Evolutionary conservation across 345 rosid species (phyloP).

Genomic region (Streptanthus diversifolius): DNA sequence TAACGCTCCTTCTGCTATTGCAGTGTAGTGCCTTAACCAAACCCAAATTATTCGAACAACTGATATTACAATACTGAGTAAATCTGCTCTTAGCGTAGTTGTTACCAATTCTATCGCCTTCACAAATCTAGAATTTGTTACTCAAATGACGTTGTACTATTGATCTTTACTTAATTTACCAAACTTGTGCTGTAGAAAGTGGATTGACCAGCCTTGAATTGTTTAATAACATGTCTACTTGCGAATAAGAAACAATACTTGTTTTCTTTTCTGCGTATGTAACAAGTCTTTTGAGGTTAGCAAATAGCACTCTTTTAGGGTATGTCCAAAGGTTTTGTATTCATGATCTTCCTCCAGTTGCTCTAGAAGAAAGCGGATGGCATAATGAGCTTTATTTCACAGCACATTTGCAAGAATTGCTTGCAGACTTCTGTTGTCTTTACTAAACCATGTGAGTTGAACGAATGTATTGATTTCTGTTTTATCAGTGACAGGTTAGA

Average conservation of each 20-base stretch:
- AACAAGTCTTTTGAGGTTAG: neutral
- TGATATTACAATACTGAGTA: neutral
- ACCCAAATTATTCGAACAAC: neutral
- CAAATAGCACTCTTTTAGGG: neutral
- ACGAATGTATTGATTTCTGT: conserved; percentile 42
- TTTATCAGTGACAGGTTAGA: conserved; percentile 88
- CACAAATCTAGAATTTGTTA: neutral
- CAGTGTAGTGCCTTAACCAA: neutral
- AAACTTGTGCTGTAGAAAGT: neutral
- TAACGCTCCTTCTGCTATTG: neutral
- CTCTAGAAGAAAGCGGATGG: neutral
- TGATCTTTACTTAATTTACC: neutral
- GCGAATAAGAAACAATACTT: neutral
- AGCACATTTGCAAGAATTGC: conserved; percentile 3
- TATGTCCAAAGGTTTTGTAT: neutral
- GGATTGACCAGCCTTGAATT: neutral
- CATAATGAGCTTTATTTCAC: neutral
- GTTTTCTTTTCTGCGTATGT: neutral
- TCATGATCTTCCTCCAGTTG: neutral
- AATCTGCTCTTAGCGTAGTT: neutral
- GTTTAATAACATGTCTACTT: neutral
- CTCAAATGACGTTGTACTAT: neutral
- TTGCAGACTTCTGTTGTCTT: neutral
- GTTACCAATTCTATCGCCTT: neutral
- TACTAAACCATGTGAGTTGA: conserved; percentile 18